Conservation (phyloP, 1,284 basidiomycete genomes). For the Xerocomus amazonicus region DNA sequence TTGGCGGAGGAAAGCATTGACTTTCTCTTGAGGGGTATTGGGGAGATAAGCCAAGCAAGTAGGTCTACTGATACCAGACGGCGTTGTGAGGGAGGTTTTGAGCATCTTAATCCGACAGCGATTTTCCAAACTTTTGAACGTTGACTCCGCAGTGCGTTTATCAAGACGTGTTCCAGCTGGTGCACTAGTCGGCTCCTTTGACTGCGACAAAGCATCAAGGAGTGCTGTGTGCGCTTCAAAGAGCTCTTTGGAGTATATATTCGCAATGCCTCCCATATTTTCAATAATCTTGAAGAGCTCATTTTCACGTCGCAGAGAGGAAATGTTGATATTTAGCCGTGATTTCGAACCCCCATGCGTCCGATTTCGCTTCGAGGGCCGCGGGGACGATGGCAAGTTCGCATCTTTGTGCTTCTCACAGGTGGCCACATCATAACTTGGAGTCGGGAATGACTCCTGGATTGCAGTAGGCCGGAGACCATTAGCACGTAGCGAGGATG, state of each 20-base stretch:
- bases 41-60: slow-evolving; percentile 62
- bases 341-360: slow-evolving; percentile 14
- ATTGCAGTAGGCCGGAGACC: not conserved
- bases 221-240: slow-evolving; percentile 60
- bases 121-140: slow-evolving; percentile 57
- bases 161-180: slow-evolving; percentile 66
- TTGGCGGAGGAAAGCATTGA: slow-evolving; percentile 53
- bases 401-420: slow-evolving; percentile 17
- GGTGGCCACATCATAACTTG: not conserved
- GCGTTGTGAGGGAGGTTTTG: slow-evolving; percentile 52
- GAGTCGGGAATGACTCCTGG: not conserved
- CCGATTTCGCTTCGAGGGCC: slow-evolving; percentile 26
- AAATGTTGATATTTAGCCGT: slow-evolving; percentile 59
- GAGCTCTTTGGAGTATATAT: slow-evolving; percentile 64
- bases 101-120: slow-evolving; percentile 63
- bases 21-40: slow-evolving; percentile 43
- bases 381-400: slow-evolving; percentile 4
- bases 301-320: slow-evolving; percentile 71
- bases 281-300: slow-evolving; percentile 65
- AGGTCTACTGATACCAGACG: slow-evolving; percentile 51
- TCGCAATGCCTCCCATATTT: slow-evolving; percentile 59
- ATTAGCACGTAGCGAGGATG: not conserved
- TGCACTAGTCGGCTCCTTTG: slow-evolving; percentile 64
- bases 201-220: slow-evolving; percentile 49
- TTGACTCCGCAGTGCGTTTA: slow-evolving; percentile 61